Evolutionary conservation across 1,284 basidiomycete genomes (phyloP).

Genomic region (Moesziomyces antarcticus): DNA sequence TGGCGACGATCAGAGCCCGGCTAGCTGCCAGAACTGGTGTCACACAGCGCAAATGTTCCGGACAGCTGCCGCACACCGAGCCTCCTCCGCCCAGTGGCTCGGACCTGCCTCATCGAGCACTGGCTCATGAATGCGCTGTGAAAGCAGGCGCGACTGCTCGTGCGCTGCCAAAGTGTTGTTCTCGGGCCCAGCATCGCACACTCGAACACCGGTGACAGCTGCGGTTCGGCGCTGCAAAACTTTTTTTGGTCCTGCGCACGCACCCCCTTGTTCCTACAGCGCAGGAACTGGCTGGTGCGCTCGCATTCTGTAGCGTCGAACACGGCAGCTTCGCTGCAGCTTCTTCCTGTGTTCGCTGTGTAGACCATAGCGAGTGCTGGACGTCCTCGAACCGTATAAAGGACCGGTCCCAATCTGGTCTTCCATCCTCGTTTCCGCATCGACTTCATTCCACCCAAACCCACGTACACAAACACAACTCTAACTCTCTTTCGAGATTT

Average conservation of each 20-base stretch:
- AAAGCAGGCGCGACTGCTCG: no score
- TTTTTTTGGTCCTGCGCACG: neutral
- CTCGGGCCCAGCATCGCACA: no score
- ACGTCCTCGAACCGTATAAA: slow-evolving; percentile 24
- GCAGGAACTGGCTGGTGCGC: neutral
- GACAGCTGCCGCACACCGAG: no score
- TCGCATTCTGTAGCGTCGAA: neutral
- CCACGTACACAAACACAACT: neutral
- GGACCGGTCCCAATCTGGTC: neutral
- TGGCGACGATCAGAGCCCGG: no score
- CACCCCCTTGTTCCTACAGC: slow-evolving; percentile 7
- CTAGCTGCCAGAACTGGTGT: no score
- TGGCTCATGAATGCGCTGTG: no score
- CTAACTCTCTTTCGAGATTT: slow-evolving; percentile 1
- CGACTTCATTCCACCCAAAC: neutral
- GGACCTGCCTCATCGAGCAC: no score
- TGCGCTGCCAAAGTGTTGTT: no score
- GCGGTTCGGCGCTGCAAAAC: slow-evolving; percentile 1
- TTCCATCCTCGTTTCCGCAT: neutral
- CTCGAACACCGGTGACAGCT: neutral
- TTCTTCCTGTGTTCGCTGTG: slow-evolving; percentile 1
- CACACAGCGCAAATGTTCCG: no score
- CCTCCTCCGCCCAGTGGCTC: no score
- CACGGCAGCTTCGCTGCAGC: neutral
- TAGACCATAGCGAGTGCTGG: neutral